Evolutionary conservation across 1,284 basidiomycete species (phyloP), one percentile per base, ranked within the genome.

Genomic region (Golubevia pallescens): DNA sequence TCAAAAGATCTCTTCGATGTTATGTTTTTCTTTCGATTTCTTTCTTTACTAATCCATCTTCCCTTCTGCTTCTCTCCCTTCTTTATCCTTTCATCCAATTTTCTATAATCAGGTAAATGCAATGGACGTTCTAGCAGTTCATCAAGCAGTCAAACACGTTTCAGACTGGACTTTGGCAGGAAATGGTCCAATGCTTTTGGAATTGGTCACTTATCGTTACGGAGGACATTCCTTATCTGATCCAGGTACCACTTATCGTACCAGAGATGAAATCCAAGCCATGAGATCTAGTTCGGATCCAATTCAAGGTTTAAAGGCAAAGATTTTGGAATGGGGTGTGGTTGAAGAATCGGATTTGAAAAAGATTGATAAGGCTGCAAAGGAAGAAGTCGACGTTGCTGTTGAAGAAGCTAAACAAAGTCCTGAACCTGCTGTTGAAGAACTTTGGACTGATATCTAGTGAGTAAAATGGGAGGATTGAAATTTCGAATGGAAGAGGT

Each of bases 191-290:
- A 58, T 85, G 58, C 66, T 85, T 51, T 78, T 85, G 74, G 82
- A 85, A 67, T 62, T 84, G 19, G 81, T 84, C 69, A 85, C 82
- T 60, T 85, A 85, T 76, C 76, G 82, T 55, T 85, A 85, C 75
- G 81, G 81, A 57, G 82, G 82, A 59, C 82, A 85, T 80, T 85
- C 82, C 58, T 70, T 85, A 59, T 85, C 82, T 5, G 82, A 85
- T 73, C 82, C 82, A 6, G 82, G 82, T 57, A 85, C 82, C 48
- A 84, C 82, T 28, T 85, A 85, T 75, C 78, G 82, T 32, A 84
- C 82, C 4, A 79, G 82, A 60, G 82, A 85, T 58, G 82, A 85
- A 71, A 83, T 85, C 62, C 81, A 83, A 67, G 71, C 74, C 65
- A 85, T 85, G 82, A 77, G 82, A 51, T 77, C 75, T 63, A 68